Conservation (phyloP, 2,329 filamentous ascomycete genomes). For the Aspergillus novofumigatus region DNA sequence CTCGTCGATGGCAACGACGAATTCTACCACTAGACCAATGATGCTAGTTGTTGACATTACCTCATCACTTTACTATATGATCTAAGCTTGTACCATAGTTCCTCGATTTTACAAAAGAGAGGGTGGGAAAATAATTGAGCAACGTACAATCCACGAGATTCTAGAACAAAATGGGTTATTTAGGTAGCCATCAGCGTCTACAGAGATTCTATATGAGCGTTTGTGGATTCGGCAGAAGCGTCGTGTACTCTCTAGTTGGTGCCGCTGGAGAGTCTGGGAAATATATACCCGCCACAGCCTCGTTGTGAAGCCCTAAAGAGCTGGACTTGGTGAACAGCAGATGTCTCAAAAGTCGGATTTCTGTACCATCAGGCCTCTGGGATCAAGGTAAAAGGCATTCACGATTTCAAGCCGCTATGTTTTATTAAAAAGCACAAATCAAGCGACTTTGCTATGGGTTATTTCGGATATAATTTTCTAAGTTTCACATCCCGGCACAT, state of each 20-base stretch:
- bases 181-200: too few relatives aligned
- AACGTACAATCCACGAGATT: too few relatives aligned
- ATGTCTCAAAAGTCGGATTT: background rate
- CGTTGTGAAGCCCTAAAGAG: background rate
- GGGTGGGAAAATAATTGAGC: background rate
- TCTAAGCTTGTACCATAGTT: rapidly evolving
- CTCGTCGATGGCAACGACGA: slow-evolving; percentile 45
- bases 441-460: background rate
- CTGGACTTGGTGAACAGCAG: background rate
- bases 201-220: too few relatives aligned
- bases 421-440: background rate
- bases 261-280: too few relatives aligned
- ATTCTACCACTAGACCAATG: slow-evolving; percentile 45
- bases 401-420: background rate
- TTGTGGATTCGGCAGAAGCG: too few relatives aligned
- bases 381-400: background rate
- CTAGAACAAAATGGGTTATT: too few relatives aligned
- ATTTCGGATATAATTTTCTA: too few relatives aligned
- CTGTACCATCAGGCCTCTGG: background rate
- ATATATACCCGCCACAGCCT: too few relatives aligned
- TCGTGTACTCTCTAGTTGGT: too few relatives aligned
- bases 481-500: too few relatives aligned
- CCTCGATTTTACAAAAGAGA: too few relatives aligned
- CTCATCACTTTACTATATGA: background rate
- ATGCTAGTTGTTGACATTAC: slow-evolving; percentile 23